Conservation (phyloP, 2,329 filamentous ascomycete genomes). For the Fusarium sulawesiense region DNA sequence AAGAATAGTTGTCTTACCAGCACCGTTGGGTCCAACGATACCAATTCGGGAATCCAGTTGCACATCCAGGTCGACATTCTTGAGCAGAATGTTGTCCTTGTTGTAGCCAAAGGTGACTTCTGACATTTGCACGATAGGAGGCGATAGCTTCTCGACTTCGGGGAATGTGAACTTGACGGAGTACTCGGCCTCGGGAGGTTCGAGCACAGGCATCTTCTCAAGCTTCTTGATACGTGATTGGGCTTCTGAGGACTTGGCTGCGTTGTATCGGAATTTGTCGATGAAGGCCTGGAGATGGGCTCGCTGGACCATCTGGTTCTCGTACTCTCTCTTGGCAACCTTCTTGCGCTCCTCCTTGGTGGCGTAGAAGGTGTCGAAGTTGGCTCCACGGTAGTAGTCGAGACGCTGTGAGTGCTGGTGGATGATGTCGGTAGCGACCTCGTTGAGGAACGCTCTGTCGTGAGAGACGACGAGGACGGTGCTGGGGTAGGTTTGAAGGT, state of each 20-base stretch:
- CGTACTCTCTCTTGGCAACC: slow-evolving; percentile 95
- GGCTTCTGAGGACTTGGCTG: slow-evolving; percentile 97
- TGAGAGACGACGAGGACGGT: slow-evolving; percentile 97
- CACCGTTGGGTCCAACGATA: slow-evolving; percentile 99
- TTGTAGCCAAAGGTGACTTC: slow-evolving; percentile 91
- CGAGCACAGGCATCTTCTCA: slow-evolving; percentile 93
- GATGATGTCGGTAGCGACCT: slow-evolving; percentile 98
- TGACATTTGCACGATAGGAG: slow-evolving; percentile 97
- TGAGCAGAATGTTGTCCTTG: slow-evolving; percentile 81
- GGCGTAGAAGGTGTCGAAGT: slow-evolving; percentile 97
- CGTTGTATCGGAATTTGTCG: slow-evolving; percentile 99
- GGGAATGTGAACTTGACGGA: slow-evolving; percentile 97
- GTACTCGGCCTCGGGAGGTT: slow-evolving; percentile 92
- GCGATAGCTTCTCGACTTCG: slow-evolving; percentile 96
- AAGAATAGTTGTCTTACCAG: slow-evolving; percentile 97
- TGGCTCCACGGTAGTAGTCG: slow-evolving; percentile 98
- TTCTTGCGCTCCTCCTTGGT: slow-evolving; percentile 98
- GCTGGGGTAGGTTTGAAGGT: slow-evolving; percentile 92
- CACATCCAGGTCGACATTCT: slow-evolving; percentile 92
- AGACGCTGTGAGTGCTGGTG: slow-evolving; percentile 97
- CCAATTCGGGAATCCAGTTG: slow-evolving; percentile 98
- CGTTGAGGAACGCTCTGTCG: slow-evolving; percentile 98
- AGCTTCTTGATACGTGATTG: slow-evolving; percentile 99
- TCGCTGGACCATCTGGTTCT: slow-evolving; percentile 95
- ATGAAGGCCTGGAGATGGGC: slow-evolving; percentile 98